These are phyloP conservation scores for Curvularia spicifera DNA, from an alignment of 2,329 filamentous ascomycete genomes.

Conservation along the genomic window DNA sequence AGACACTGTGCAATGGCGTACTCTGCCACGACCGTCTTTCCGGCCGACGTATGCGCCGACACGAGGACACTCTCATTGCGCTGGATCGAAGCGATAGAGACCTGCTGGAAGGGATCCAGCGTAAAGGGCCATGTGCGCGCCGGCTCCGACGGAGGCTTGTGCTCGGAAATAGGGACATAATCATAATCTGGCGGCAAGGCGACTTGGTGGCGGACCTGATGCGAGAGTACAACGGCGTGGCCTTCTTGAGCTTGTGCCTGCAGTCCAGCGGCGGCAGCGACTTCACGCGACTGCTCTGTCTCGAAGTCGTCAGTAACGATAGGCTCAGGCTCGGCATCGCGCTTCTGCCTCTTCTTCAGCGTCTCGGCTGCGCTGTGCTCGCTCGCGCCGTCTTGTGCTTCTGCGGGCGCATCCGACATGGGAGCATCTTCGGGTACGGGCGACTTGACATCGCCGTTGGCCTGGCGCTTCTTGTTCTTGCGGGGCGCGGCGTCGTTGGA, in stretches of 20 bases:
- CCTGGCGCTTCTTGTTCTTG: constrained; percentile 83
- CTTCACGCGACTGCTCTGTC: constrained; percentile 90
- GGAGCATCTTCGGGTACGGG: constrained; percentile 50
- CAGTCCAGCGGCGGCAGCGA: constrained; percentile 77
- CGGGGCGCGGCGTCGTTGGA: constrained; percentile 38
- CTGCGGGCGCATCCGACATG: constrained; percentile 53
- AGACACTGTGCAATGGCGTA: constrained; percentile 98
- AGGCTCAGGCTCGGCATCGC: constrained; percentile 71
- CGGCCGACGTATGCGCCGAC: constrained; percentile 95
- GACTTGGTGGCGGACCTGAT: constrained; percentile 98
- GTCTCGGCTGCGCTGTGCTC: constrained; percentile 47
- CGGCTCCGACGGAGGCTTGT: constrained; percentile 86
- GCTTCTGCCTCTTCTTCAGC: constrained; percentile 66
- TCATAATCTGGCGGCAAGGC: constrained; percentile 92
- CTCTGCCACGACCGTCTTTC: constrained; percentile 97
- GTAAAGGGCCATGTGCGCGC: constrained; percentile 87
- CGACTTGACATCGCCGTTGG: constrained; percentile 76
- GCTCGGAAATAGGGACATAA: constrained; percentile 92
- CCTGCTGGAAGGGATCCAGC: constrained; percentile 95
- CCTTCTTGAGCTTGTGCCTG: constrained; percentile 68
- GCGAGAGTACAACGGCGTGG: constrained; percentile 80
- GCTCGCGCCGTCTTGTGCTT: constrained; percentile 36
- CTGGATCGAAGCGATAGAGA: constrained; percentile 94
- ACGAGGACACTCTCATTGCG: constrained; percentile 95
- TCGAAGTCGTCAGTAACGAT: constrained; percentile 93